Percentiles rank a stretch among this genome's conserved stretches.
phyloP scores from a whole-genome alignment of 495 filamentous ascomycete species.

The Neurospora hispaniola region DNA sequence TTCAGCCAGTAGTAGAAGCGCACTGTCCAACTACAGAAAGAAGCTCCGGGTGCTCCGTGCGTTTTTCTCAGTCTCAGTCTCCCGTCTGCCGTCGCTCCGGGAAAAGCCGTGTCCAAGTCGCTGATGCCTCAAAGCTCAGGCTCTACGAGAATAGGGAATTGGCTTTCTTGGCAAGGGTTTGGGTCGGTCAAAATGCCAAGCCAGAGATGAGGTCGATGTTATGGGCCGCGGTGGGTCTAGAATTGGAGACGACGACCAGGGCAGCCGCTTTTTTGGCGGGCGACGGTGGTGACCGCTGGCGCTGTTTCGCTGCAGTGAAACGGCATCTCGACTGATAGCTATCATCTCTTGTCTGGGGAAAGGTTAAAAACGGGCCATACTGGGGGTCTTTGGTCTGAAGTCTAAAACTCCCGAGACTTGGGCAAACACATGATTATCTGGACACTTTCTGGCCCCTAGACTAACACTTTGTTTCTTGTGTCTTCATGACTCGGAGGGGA shows the following conservation, averaged over 20 bases:
- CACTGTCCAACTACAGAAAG: not conserved
- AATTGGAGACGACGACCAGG: not conserved
- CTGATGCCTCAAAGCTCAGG: not conserved
- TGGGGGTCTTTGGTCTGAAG: not conserved
- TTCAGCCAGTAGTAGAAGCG: not conserved
- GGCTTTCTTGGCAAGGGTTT: not conserved
- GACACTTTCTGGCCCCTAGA: not conserved
- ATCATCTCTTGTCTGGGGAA: not conserved
- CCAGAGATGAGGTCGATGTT: conserved; percentile 4
- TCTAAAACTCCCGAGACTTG: not conserved
- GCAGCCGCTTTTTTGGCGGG: not conserved
- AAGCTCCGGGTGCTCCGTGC: conserved; percentile 1
- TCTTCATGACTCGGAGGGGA: not conserved
- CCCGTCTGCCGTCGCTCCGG: not conserved
- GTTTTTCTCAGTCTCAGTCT: not conserved
- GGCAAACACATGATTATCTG: not conserved
- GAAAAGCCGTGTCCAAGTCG: not conserved
- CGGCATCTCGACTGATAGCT: not conserved
- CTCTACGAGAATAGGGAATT: not conserved
- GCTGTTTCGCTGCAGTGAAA: not conserved
- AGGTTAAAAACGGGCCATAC: not conserved
- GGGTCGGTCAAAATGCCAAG: not conserved
- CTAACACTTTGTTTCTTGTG: not conserved
- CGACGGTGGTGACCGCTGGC: not conserved
- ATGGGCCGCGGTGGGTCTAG: not conserved